phyloP scores from a whole-genome alignment of 2,329 filamentous ascomycete species.

The Sarocladiaceae sp. region DNA sequence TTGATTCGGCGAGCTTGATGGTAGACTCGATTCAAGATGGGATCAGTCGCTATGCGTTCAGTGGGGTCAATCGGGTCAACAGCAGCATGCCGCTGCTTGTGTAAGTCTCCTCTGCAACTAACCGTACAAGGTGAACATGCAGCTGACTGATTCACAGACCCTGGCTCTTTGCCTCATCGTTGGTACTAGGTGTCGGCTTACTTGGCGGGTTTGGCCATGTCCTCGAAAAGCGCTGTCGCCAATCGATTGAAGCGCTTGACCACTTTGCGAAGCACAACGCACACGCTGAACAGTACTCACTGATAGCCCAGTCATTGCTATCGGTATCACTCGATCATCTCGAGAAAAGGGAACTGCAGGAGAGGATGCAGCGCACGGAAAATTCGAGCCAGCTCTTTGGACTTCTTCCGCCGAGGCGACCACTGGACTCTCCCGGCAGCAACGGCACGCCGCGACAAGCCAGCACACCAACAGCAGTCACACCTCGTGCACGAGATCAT shows the following conservation, averaged over 20 bases:
- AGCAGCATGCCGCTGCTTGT: constrained; percentile 44
- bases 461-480: background rate
- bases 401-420: constrained; percentile 31
- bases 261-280: constrained; percentile 45
- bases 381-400: constrained; percentile 50
- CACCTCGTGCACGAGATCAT: background rate
- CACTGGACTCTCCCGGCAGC: background rate
- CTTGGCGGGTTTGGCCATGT: constrained; percentile 48
- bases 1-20: constrained; percentile 51
- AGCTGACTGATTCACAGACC: constrained; percentile 29
- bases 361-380: constrained; percentile 42
- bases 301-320: constrained; percentile 48
- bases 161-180: constrained; percentile 50
- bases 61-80: constrained; percentile 22
- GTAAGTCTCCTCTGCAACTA: constrained; percentile 30
- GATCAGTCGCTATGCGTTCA: constrained; percentile 31
- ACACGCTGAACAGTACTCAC: constrained; percentile 48
- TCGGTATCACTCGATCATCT: constrained; percentile 41
- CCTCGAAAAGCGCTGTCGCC: constrained; percentile 44
- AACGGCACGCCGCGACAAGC: background rate
- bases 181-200: constrained; percentile 47
- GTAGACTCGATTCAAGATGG: constrained; percentile 43
- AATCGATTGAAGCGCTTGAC: constrained; percentile 43
- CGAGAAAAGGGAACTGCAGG: constrained; percentile 42
- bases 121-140: background rate